Conservation (phyloP, 768 basidiomycete species). For the Russula abietina region DNA sequence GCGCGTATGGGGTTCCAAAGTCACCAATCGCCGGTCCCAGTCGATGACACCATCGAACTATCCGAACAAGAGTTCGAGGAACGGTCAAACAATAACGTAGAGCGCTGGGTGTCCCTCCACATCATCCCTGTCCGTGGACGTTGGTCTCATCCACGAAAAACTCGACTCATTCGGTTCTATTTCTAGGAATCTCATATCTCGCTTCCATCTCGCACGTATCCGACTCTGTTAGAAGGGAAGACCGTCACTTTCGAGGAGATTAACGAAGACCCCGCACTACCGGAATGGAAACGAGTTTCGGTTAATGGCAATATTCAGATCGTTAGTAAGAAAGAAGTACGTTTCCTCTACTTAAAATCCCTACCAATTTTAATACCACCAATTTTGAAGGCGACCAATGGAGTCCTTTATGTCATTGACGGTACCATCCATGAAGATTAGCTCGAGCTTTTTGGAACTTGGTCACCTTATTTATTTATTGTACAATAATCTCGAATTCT, state of each 20-base stretch:
- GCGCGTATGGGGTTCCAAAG: conserved; percentile 33
- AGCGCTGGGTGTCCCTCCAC: conserved; percentile 76
- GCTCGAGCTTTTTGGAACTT: not conserved
- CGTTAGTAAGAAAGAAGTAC: conserved; percentile 55
- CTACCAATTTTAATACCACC: not conserved
- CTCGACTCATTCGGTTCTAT: not conserved
- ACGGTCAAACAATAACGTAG: conserved; percentile 58
- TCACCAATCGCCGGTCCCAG: conserved; percentile 48
- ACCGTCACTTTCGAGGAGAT: conserved; percentile 47
- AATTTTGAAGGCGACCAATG: conserved; percentile 44
- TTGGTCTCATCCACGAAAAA: not conserved
- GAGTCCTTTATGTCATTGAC: conserved; percentile 54
- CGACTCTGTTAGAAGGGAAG: conserved; percentile 55
- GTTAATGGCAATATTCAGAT: conserved; percentile 55
- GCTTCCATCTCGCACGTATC: conserved; percentile 42
- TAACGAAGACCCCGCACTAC: conserved; percentile 33
- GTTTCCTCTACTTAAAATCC: conserved; percentile 15
- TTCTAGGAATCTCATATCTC: conserved; percentile 44
- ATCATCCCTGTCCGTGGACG: conserved; percentile 64
- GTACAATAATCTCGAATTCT: not conserved
- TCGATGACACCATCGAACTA: conserved; percentile 46
- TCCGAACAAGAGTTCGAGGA: conserved; percentile 63
- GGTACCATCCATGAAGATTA: conserved; percentile 39
- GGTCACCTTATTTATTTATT: not conserved
- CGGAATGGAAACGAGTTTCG: conserved; percentile 54